phyloP scores from a whole-genome alignment of 176 grass and related monocot species.

The Oryza punctata region DNA sequence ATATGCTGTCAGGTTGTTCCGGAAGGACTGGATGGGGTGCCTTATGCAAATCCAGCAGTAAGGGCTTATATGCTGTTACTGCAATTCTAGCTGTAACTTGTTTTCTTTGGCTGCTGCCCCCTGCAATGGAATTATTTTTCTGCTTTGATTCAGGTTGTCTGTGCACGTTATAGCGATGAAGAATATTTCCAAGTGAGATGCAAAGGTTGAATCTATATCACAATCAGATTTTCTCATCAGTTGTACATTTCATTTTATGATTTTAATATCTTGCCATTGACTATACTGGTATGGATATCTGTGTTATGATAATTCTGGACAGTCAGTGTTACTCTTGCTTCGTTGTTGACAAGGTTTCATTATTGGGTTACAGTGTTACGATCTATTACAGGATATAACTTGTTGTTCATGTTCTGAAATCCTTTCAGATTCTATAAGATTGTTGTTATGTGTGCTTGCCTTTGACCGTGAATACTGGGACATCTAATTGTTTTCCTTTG shows the following conservation, averaged over 20 bases:
- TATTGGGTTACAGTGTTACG: not conserved
- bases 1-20: constrained; percentile 61
- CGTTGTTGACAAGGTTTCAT: not conserved
- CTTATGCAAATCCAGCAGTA: constrained; percentile 79
- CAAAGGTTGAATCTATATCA: constrained; percentile 59
- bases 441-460: not conserved
- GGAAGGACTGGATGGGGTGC: constrained; percentile 65
- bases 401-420: not conserved
- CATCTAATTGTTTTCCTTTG: not conserved
- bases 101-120: constrained; percentile 21
- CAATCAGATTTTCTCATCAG: not conserved
- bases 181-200: constrained; percentile 90
- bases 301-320: constrained; percentile 11
- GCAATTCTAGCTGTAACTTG: constrained; percentile 11
- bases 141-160: constrained; percentile 66
- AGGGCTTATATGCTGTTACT: constrained; percentile 22
- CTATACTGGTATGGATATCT: constrained; percentile 21
- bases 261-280: constrained; percentile 15
- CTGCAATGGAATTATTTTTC: constrained; percentile 34
- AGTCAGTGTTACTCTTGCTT: not conserved
- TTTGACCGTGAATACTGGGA: not conserved
- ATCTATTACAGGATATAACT: not conserved
- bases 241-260: constrained; percentile 25
- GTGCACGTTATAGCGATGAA: constrained; percentile 80
- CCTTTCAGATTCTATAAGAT: not conserved